Conservation (phyloP, 2,329 filamentous ascomycete genomes). For the Phaeosphaeria sp. region DNA sequence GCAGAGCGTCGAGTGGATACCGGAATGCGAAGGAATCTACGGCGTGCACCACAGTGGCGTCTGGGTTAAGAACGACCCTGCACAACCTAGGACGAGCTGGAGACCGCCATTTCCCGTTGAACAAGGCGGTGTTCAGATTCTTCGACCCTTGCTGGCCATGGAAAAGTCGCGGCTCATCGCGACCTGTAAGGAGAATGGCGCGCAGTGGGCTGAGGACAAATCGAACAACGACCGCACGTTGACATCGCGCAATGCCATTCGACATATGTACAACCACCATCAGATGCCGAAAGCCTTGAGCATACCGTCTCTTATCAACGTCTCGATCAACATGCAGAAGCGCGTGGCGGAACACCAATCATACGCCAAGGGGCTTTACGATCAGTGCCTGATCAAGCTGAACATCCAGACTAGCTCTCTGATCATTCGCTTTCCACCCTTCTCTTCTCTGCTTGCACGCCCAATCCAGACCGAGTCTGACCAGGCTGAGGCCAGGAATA, state of each 20-base stretch:
- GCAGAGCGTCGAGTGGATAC: conserved; percentile 69
- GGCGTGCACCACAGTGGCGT: conserved; percentile 63
- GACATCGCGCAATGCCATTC: conserved; percentile 81
- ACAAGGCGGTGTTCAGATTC: conserved; percentile 69
- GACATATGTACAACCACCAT: conserved; percentile 67
- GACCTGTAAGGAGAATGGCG: conserved; percentile 71
- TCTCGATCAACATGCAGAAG: conserved; percentile 56
- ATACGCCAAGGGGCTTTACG: conserved; percentile 64
- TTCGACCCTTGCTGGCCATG: conserved; percentile 74
- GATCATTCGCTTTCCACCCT: conserved; percentile 37
- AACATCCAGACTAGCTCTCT: conserved; percentile 46
- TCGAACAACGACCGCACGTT: conserved; percentile 82
- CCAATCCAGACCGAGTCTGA: conserved; percentile 23
- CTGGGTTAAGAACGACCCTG: conserved; percentile 12
- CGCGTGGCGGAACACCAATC: conserved; percentile 60
- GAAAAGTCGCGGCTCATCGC: conserved; percentile 75
- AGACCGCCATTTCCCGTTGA: conserved; percentile 55
- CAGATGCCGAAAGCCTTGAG: conserved; percentile 74
- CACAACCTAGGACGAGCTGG: conserved; percentile 13
- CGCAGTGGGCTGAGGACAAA: conserved; percentile 82
- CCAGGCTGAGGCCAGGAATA: conserved; percentile 27
- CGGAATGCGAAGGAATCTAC: conserved; percentile 80
- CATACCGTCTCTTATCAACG: conserved; percentile 62
- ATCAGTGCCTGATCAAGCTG: conserved; percentile 54
- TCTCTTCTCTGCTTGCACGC: conserved; percentile 21